Evolutionary conservation across 2,329 filamentous ascomycete genomes (phyloP).

Genomic region (Paecilomyces sp.): DNA sequence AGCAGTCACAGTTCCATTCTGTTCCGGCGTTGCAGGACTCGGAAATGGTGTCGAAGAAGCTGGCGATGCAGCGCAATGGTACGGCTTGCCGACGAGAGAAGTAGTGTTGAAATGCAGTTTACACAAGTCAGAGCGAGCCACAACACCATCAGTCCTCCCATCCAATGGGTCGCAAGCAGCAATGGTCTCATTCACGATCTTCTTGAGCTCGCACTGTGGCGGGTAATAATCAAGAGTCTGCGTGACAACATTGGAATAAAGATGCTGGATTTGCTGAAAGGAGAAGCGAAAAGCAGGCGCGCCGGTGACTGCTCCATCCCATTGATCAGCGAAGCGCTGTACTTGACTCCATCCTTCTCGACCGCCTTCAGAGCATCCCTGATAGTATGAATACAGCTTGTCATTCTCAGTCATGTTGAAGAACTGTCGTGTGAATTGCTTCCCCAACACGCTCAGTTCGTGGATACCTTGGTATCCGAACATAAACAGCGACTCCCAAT

Average conservation of each 20-base stretch:
- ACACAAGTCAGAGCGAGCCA: slow-evolving; percentile 44
- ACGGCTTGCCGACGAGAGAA: slow-evolving; percentile 42
- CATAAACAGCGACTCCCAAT: slow-evolving; percentile 45
- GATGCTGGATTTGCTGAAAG: slow-evolving; percentile 35
- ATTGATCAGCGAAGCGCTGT: slow-evolving; percentile 39
- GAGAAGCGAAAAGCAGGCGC: slow-evolving; percentile 25
- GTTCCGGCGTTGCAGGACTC: slow-evolving; percentile 19
- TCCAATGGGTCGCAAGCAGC: slow-evolving; percentile 50
- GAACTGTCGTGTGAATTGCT: slow-evolving; percentile 34
- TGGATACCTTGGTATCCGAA: slow-evolving; percentile 45
- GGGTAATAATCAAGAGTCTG: slow-evolving; percentile 33
- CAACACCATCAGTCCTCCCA: slow-evolving; percentile 48
- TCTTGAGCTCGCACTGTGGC: slow-evolving; percentile 38
- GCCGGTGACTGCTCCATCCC: slow-evolving; percentile 35
- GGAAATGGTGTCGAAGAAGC: slow-evolving; percentile 9
- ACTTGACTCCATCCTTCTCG: slow-evolving; percentile 42
- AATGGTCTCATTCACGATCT: slow-evolving; percentile 50
- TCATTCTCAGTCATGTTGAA: slow-evolving; percentile 19
- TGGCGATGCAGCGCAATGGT: slow-evolving; percentile 32
- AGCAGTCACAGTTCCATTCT: slow-evolving; percentile 10
- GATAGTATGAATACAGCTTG: slow-evolving; percentile 34
- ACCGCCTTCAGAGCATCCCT: slow-evolving; percentile 46
- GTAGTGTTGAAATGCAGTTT: slow-evolving; percentile 40
- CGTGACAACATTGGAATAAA: slow-evolving; percentile 29
- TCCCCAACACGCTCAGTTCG: slow-evolving; percentile 42